A percentile compares a stretch with the other conserved stretches of the same genome.
Evolutionary conservation across 441 rosid genomes (phyloP).

Genomic region (Populus tomentosa): DNA sequence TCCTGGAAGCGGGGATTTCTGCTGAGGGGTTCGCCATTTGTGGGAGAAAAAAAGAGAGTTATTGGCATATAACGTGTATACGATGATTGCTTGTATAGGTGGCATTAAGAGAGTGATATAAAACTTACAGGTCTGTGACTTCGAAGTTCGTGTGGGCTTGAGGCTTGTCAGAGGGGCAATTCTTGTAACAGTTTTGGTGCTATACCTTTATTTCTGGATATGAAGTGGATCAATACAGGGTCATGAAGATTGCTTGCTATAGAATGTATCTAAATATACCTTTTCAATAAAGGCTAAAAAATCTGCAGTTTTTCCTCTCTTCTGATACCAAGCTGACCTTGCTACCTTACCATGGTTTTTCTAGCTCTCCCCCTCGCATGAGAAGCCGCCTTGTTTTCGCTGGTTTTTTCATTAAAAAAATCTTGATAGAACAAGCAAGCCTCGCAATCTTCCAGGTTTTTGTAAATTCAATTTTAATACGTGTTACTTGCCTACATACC

Average conservation of each 20-base stretch:
- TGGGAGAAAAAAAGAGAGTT: neutral
- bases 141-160: neutral
- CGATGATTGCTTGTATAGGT: neutral
- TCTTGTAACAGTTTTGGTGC: neutral
- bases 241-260: no score
- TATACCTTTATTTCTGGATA: neutral
- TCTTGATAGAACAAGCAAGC: no score
- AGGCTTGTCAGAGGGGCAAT: slow-evolving; percentile 6
- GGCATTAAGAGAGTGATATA: neutral
- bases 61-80: neutral
- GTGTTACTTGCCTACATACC: no score
- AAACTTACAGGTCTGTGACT: neutral
- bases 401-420: no score
- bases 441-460: no score
- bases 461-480: no score
- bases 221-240: neutral
- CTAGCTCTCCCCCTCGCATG: no score
- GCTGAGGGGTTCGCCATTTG: neutral
- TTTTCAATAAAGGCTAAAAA: no score
- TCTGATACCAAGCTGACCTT: no score
- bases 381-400: no score
- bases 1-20: neutral
- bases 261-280: neutral
- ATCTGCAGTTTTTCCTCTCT: no score
- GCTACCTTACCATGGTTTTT: no score